Base-by-base conservation (phyloP, 2,329 filamentous ascomycete species). In the Apiospora saccharicola region DNA sequence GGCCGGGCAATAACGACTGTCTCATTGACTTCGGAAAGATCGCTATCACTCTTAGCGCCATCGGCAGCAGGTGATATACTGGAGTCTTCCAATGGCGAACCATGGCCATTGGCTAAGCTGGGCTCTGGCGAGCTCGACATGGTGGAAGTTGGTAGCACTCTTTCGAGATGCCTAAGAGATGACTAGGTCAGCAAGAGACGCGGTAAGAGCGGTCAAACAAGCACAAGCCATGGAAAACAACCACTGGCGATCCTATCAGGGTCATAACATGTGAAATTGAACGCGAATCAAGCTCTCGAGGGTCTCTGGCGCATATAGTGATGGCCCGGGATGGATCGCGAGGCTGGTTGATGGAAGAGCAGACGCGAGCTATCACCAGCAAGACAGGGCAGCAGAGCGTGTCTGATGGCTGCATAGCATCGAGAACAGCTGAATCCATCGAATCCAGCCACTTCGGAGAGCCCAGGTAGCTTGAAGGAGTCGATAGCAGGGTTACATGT, bases 21-120 rank as follows among this genome's bases (percentile, higher is more conserved):
- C 78, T 92, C 89, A 79, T 89, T 88, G 77, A 89, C 86, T 79
- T 97, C 93, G 78, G 93, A 95, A 73, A 93, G 87, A 77, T 95
- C 93, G 86, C 91, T 94, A 78, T 94, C 93, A 83, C 89, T 93
- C 74, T 88, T 78, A 72, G 81, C 83, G 74, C 82, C 81, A 75
- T 83, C 79, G 71, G 82, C 73, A 71, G 74, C 79, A 71, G 82
- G 73, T 72, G 75, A 81, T 71, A 79, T 80, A 73, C 80, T 82
- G 76, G 86, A 83, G 77, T 86, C 85, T 75, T 86, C 83, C 75
- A 85, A 83, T 77, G 89, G 87, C 80, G 89, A 89, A 78, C 86
- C 80, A 82, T 91, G 89, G 80, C 92, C 92, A 83, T 94, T 93
- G 79, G 88, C 86, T 80, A 90, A 86, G 83, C 89, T 87, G 77